Base-by-base conservation (phyloP, 495 filamentous ascomycete genomes). In the Sabuloglossum arenarium region DNA sequence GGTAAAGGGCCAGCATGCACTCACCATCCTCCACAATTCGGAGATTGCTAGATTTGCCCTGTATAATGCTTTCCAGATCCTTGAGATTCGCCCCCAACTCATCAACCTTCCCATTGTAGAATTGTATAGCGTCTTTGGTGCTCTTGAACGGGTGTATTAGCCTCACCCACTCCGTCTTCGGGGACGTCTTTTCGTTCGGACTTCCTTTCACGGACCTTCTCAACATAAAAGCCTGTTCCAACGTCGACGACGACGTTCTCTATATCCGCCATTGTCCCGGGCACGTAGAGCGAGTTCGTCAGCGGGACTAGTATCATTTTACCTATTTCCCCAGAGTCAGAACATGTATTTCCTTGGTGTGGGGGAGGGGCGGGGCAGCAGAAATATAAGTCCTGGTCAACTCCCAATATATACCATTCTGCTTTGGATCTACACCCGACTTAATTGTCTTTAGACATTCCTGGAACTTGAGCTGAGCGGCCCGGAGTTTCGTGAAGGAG, bases 191-290 rank as follows among this genome's bases (percentile, higher is more conserved):
- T n/a, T n/a, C n/a, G n/a, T n/a, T n/a, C n/a, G n/a, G n/a, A n/a
- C n/a, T n/a, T n/a, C n/a, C n/a, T n/a, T n/a, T n/a, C n/a, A 32
- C 64, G 39, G 58, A 85, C 84, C 78, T 98, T 98, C 70, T 97
- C 91, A 56, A 97, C 84, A 66, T 86, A 96, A 66, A 91, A 98
- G 2, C 91, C 91, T 0, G 91, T 98, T 16, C 91, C 91, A 19
- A 98, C 83, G 71, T 98, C 91, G 24, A 98, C 88, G 46, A 98
- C 74, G 11, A 97, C 88, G 58, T 81, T 82, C 58, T 85, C 78
- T 10, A 83, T 77, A 67, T 82, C 78, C 31, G 86, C 74, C 23
- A 97, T 73, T 21, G 71, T 78, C 6, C 90, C 93, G 49, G 86
- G 85, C 14, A 97, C 88, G 68, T 97, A 98, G 50, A 98, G 78